Evolutionary conservation across 306 rosid species (phyloP).

Genomic region (Pyrus betulifolia): DNA sequence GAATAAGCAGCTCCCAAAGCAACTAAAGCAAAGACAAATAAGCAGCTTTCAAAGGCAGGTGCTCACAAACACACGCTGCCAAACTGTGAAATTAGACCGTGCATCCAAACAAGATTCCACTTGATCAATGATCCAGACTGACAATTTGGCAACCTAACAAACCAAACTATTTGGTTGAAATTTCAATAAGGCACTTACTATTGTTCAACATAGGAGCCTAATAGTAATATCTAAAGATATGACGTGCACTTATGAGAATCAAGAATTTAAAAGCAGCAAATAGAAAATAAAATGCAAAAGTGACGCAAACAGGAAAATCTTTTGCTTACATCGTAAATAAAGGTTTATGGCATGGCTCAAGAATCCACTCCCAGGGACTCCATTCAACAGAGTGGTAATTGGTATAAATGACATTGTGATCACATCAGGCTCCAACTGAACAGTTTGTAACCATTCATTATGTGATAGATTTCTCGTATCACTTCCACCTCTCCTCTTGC

Average conservation of each 20-base stretch:
- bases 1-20: too few species aligned
- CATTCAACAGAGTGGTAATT: conserved; percentile 80
- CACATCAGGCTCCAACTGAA: conserved; percentile 84
- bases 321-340: conserved; percentile 85
- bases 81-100: neutral
- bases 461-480: conserved; percentile 50
- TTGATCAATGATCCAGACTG: neutral
- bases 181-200: neutral
- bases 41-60: neutral
- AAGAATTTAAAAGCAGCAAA: conserved; percentile 3
- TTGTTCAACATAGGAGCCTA: neutral
- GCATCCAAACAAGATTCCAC: neutral
- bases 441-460: conserved; percentile 80
- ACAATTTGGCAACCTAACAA: neutral
- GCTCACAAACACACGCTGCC: neutral
- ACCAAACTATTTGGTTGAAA: neutral
- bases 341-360: conserved; percentile 97
- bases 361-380: conserved; percentile 97
- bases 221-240: neutral
- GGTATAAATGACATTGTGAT: conserved; percentile 96
- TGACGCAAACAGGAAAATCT: conserved; percentile 7
- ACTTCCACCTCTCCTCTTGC: conserved; percentile 87
- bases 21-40: neutral
- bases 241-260: neutral
- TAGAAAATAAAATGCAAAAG: neutral